Percentiles rank a stretch among this genome's conserved stretches.
Evolutionary conservation across 495 filamentous ascomycete genomes (phyloP).

Genomic region (Penicillium nucicola): DNA sequence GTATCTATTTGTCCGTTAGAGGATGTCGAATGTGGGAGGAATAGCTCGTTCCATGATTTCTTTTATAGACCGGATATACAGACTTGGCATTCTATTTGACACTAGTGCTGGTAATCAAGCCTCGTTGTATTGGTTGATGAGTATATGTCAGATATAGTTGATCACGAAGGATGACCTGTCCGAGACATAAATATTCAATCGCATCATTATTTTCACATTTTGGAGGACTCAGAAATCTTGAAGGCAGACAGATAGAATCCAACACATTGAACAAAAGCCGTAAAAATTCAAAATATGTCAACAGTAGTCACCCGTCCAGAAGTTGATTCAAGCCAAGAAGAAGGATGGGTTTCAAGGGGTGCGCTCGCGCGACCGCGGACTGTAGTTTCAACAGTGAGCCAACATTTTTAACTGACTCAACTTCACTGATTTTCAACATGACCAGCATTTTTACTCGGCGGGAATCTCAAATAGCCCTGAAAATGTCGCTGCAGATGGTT

Average conservation of each 20-base stretch:
- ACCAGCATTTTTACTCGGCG: no score
- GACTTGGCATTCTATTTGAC: background rate
- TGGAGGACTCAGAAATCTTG: background rate
- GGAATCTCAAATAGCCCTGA: no score
- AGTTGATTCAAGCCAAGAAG: no score
- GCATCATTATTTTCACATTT: background rate
- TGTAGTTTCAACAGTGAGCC: no score
- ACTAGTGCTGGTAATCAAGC: background rate
- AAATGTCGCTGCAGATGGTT: no score
- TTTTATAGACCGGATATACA: constrained; percentile 1
- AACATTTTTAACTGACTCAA: no score
- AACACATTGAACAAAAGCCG: no score
- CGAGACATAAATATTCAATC: background rate
- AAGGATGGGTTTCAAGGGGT: constrained; percentile 3
- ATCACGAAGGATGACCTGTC: background rate
- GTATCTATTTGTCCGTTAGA: background rate
- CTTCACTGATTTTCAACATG: no score
- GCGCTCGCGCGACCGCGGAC: background rate
- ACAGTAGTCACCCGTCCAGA: no score
- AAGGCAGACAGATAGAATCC: background rate
- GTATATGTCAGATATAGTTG: no score
- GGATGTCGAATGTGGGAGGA: background rate
- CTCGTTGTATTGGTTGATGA: background rate
- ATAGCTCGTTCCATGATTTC: background rate
- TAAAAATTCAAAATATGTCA: background rate